Evolutionary conservation across 129 eudicot species (phyloP).

Genomic region (Flaveria bidentis): DNA sequence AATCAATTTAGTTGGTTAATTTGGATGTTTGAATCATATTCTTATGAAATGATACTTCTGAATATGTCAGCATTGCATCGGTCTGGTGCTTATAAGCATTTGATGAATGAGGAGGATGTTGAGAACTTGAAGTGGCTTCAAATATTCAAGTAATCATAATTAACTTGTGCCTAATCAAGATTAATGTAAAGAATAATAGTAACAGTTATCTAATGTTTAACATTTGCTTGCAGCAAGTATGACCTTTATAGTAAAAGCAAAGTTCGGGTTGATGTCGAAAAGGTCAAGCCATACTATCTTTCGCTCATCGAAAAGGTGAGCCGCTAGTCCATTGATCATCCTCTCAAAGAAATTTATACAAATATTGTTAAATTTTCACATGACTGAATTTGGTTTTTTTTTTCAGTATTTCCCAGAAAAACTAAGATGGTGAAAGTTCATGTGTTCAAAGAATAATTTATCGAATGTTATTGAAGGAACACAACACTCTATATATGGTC

Average conservation of each 20-base stretch:
- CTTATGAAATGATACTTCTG: neutral
- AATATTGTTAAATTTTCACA: neutral
- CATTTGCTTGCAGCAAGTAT: slow-evolving; percentile 58
- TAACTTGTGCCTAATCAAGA: neutral
- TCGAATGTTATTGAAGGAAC: neutral
- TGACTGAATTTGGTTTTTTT: neutral
- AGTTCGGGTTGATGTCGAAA: slow-evolving; percentile 68
- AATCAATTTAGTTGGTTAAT: neutral
- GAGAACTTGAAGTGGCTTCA: slow-evolving; percentile 89
- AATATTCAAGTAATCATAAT: slow-evolving; percentile 59
- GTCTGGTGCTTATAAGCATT: slow-evolving; percentile 73
- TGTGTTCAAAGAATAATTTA: neutral
- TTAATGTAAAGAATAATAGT: neutral
- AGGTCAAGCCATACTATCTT: slow-evolving; percentile 82
- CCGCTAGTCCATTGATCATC: neutral
- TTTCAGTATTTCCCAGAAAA: slow-evolving; percentile 65
- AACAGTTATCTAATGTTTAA: neutral
- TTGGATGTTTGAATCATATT: neutral
- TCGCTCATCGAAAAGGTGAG: slow-evolving; percentile 84
- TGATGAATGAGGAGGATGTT: slow-evolving; percentile 83
- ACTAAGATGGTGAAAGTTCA: slow-evolving; percentile 53
- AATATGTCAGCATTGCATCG: slow-evolving; percentile 72
- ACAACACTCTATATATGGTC: neutral
- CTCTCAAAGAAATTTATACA: neutral
- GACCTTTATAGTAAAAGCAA: slow-evolving; percentile 95